Conservation (phyloP, 768 basidiomycete species). For the Panaeolus cyanescens region DNA sequence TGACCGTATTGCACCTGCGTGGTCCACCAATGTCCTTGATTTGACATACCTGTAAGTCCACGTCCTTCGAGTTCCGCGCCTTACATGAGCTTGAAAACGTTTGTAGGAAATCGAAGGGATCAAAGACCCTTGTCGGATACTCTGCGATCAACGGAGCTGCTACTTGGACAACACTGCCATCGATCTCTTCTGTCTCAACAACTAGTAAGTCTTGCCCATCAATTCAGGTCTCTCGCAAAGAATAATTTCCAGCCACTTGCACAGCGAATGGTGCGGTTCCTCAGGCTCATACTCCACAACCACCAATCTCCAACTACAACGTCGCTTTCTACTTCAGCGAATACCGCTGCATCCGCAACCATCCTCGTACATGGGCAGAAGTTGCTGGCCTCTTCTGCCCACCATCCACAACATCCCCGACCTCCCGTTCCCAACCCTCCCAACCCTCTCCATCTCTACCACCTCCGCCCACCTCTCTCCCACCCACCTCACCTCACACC, state of each 20-base stretch:
- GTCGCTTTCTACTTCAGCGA: conserved; percentile 89
- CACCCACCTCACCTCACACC: too few species aligned
- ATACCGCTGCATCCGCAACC: conserved; percentile 69
- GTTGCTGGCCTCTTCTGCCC: conserved; percentile 69
- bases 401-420: conserved; percentile 13
- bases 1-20: conserved; percentile 68
- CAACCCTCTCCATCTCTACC: conserved; percentile 7
- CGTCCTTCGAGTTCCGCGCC: neutral
- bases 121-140: conserved; percentile 75
- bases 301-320: conserved; percentile 59
- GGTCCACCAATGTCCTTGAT: conserved; percentile 78
- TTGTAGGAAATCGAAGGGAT: conserved; percentile 61
- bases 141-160: conserved; percentile 76
- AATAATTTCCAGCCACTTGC: conserved; percentile 3
- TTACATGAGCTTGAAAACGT: conserved; percentile 6
- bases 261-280: conserved; percentile 81
- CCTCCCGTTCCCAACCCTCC: conserved; percentile 16
- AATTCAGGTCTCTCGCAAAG: neutral
- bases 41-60: conserved; percentile 71
- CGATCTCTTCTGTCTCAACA: conserved; percentile 85
- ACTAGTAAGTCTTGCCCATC: conserved; percentile 59
- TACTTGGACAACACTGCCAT: conserved; percentile 67
- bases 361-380: conserved; percentile 80
- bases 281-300: conserved; percentile 57
- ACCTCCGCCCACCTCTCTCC: conserved; percentile 9